Conservation (phyloP, 495 filamentous ascomycete genomes). For the Annulohypoxylon stygium region DNA sequence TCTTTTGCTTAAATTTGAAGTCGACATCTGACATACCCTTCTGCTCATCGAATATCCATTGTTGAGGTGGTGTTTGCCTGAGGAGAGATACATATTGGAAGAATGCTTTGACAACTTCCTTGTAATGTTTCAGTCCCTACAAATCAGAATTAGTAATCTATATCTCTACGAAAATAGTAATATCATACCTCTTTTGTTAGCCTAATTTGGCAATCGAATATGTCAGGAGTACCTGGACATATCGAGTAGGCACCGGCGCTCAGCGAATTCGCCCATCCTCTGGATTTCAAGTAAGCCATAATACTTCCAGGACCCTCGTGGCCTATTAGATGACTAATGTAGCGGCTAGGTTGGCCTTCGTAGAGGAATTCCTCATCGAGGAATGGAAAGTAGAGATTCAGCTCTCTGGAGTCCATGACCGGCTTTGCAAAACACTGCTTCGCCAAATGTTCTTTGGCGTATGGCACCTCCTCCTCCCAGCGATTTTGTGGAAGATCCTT, state of each 20-base stretch:
- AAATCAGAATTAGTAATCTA: conserved; percentile 26
- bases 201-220: conserved; percentile 84
- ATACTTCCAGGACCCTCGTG: conserved; percentile 98
- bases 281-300: conserved; percentile 92
- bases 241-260: conserved; percentile 81
- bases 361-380: conserved; percentile 88
- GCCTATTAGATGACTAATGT: conserved; percentile 92
- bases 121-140: conserved; percentile 77
- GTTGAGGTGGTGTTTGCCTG: conserved; percentile 80
- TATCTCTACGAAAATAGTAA: neutral
- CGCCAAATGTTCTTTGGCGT: conserved; percentile 73
- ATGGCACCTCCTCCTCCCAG: conserved; percentile 82
- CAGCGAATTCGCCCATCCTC: conserved; percentile 93
- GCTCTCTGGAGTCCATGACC: conserved; percentile 89
- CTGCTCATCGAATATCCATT: conserved; percentile 95
- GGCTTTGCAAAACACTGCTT: conserved; percentile 94
- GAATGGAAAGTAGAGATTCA: conserved; percentile 91
- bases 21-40: conserved; percentile 90
- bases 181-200: conserved; percentile 81
- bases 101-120: conserved; percentile 85
- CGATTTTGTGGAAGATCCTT: conserved; percentile 84
- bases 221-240: conserved; percentile 81
- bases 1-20: conserved; percentile 95
- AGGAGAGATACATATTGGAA: conserved; percentile 97
- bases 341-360: conserved; percentile 87